A percentile compares a stretch with the other conserved stretches of the same genome.
These are phyloP conservation scores for Pseudofabraea citricarpa DNA, from an alignment of 2,329 filamentous ascomycete species.

Conservation along the genomic window DNA sequence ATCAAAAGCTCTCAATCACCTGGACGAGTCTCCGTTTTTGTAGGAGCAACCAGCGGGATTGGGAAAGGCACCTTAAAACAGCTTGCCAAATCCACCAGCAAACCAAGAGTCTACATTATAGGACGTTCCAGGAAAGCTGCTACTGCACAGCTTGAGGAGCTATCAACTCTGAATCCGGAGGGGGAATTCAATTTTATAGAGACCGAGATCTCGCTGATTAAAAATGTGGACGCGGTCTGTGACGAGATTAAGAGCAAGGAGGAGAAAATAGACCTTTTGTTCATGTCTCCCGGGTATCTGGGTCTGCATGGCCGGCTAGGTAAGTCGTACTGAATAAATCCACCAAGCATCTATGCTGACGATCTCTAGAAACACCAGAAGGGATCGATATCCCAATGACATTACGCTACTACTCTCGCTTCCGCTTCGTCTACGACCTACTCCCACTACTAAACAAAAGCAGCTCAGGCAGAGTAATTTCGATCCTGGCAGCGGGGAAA, in stretches of 20 bases:
- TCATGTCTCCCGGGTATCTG: constrained; percentile 36
- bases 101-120: constrained; percentile 46
- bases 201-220: constrained; percentile 44
- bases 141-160: constrained; percentile 32
- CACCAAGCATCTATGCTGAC: constrained; percentile 7
- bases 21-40: constrained; percentile 44
- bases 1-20: constrained; percentile 26
- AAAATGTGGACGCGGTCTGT: constrained; percentile 45
- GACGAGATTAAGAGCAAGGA: constrained; percentile 39
- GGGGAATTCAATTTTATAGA: constrained; percentile 44
- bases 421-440: constrained; percentile 51
- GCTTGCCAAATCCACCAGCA: constrained; percentile 35
- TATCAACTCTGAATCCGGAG: constrained; percentile 35
- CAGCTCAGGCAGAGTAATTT: constrained; percentile 46
- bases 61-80: constrained; percentile 42
- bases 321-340: constrained; percentile 8
- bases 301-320: constrained; percentile 22
- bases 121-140: constrained; percentile 36
- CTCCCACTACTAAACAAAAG: constrained; percentile 46
- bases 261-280: constrained; percentile 39
- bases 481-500: constrained; percentile 45
- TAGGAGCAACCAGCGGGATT: constrained; percentile 52
- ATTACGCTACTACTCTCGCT: constrained; percentile 52
- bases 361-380: constrained; percentile 46
- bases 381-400: constrained; percentile 47